Evolutionary conservation across 2,329 filamentous ascomycete species (phyloP), one percentile per base, ranked within the genome.

Genomic region (Claviceps purpurea): DNA sequence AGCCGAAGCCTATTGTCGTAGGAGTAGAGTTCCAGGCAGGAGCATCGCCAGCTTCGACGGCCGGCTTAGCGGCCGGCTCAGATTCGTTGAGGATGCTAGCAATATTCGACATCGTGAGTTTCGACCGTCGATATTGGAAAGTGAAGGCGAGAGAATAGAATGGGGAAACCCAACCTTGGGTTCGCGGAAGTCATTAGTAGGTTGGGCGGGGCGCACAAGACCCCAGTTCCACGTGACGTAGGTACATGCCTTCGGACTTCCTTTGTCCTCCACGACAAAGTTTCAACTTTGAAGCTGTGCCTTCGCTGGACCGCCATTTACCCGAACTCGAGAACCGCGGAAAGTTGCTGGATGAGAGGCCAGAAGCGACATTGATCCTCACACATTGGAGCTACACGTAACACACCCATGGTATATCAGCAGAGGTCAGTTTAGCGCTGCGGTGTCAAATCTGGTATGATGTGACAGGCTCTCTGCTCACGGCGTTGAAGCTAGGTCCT

Each of bases 1-100:
- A 34, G 10, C 30, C 30, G 30, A 34, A 34, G 30, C 30, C 30
- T 34, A 34, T 11, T 34, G 22, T 54, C 46, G 10, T n/a, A n/a
- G 22, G 16, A 11, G 43, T 24, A 38, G 24, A 30, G 3, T 26
- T 18, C n/a, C 5, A 22, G 16, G n/a, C 50, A 7, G 11, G 40
- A 37, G 30, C 48, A 20, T 53, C 52, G 34, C 38, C 34, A 39
- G 20, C 5, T 43, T 49, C 51, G 5, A 20, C 41, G 10, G 26
- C 49, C 37, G 46, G n/a, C 40, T 50, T 44, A 4, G 30, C 3
- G 30, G 30, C 30, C 10, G 30, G 10, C 30, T 22, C 38, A 4
- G 54, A 51, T 13, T 47, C 40, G 13, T 49, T 53, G 30, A 55
- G 51, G 22, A 51, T 51, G 42, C 51, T 55, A 24, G 54, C 54